Base-by-base conservation (phyloP, 148 eudicot genomes). In the Camellia japonica region DNA sequence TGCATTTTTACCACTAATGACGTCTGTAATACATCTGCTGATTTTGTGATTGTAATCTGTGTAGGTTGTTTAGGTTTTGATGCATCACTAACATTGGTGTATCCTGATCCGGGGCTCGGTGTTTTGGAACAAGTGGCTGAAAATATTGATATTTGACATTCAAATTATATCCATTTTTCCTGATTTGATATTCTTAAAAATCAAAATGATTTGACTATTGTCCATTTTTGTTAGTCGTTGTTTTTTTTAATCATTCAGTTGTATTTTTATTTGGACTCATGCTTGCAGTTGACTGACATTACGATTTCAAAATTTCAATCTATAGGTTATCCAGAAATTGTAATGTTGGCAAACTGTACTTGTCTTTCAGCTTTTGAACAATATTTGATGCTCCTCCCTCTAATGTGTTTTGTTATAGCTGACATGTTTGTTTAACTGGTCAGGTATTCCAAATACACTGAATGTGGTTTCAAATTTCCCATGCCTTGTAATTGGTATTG, bases 401-500 rank as follows among this genome's bases (percentile, higher is more conserved):
- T 56, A n/a, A 8, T 41, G 14, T 47, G 18, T 55, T 20, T 49
- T 49, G 11, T 10, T 56, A 18, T 6, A 77, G 42, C 73, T 84
- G 60, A 87, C 76, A 73, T 55, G 19, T 44, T 82, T 77, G 68
- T 73, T 80, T 58, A 81, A 56, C 62, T 63, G 79, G 80, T 66
- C 93, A 95, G 98, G 98, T 71, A 93, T 95, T 84, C 97, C 98
- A 6, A 95, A 95, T 78, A 70, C 88, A 20, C 85, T 95, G 82
- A 92, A 95, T 82, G 98, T 95, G 75, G 77, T 93, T 74, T 95
- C 98, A 78, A 95, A 95, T 82, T 83, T 92, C 68, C 98, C 97
- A 5, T 95, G 93, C 84, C 84, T 93, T 71, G 81, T 95, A 71
- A 82, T 93, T 82, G 98, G 98, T 81, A 81, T 95, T 9, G 55